Percentiles rank a stretch among this genome's conserved stretches.
Conservation (phyloP, 208 protist species). For the Vickermania spadyakhi region DNA sequence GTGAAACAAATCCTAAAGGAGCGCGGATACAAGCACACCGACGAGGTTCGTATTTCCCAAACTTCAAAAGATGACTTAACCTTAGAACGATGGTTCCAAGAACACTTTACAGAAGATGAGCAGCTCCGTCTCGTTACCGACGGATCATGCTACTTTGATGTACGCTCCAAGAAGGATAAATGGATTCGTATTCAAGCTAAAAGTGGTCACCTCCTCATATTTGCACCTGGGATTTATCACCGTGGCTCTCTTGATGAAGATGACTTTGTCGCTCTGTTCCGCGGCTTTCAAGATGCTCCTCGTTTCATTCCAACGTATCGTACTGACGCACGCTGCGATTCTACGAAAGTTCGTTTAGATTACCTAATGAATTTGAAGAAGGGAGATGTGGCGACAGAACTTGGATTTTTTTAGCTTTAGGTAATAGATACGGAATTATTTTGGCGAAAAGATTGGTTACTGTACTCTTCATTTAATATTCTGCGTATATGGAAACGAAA, state of each 20-base stretch:
- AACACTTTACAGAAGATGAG: slow-evolving; percentile 92
- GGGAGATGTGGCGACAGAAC: slow-evolving; percentile 71
- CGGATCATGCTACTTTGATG: slow-evolving; percentile 89
- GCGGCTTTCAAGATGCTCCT: slow-evolving; percentile 70
- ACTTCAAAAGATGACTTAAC: slow-evolving; percentile 83
- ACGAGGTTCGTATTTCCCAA: slow-evolving; percentile 79
- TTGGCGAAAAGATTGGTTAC: no score
- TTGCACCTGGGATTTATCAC: slow-evolving; percentile 83
- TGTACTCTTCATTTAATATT: no score
- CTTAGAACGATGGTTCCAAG: slow-evolving; percentile 86
- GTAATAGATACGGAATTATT: no score
- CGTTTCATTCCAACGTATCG: slow-evolving; percentile 78
- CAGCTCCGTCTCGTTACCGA: slow-evolving; percentile 85
- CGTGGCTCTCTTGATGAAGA: slow-evolving; percentile 81
- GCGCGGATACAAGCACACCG: slow-evolving; percentile 86
- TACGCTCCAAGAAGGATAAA: slow-evolving; percentile 85
- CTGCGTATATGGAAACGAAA: no score
- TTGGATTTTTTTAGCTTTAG: slow-evolving; percentile 42
- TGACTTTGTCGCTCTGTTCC: slow-evolving; percentile 80
- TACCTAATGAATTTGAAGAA: slow-evolving; percentile 87
- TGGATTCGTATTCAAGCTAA: slow-evolving; percentile 87
- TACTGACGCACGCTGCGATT: slow-evolving; percentile 50
- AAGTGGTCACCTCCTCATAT: slow-evolving; percentile 74
- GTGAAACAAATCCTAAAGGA: slow-evolving; percentile 85
- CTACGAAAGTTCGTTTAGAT: slow-evolving; percentile 56